Base-by-base conservation (phyloP, 2,329 filamentous ascomycete genomes). In the Hypocrella siamensis region DNA sequence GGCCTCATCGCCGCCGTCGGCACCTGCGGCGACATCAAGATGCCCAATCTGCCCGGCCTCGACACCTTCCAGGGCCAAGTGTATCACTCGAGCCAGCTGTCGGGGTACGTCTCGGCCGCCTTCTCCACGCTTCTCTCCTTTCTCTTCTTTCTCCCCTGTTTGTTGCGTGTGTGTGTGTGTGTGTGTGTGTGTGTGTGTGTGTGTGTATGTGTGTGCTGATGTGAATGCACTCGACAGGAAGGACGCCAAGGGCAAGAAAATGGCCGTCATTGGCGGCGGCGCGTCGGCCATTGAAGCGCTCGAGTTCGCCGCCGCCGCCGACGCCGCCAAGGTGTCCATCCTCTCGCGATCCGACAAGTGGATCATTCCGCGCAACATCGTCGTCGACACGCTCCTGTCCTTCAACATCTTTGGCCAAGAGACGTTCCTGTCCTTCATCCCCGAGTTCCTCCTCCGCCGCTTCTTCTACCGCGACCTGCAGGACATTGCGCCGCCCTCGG, bases 401-500 rank as follows among this genome's bases (percentile, higher is more conserved):
- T 57, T 84, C 44, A 92, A 92, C 51, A 67, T 90, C 31, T 75
- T 86, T 37, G 83, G 82, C 2, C 72, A 78, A 28, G 79, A 90
- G 51, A 90, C 79, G 0, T 49, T 68, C 1, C 54, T 90, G 14
- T 83, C 78, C 1, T 83, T 75, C 63, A 77, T 93, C 25, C 83
- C 84, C 0, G 83, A 92, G 50, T 63, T 63, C 28, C 56, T 92
- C 1, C 67, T 92, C 0, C 74, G 73, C 38, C 71, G 77, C 39
- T 68, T 88, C 58, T 92, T 92, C 60, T 92, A 92, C 49, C 71
- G 82, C 12, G 83, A 90, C 42, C 65, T 92, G 3, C 58, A 75
- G 43, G 74, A 85, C 41, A 64, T 92, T 5, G 70, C 80, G 0
- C 83, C 80, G 0, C 83, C 25, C 0, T 6, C 29, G 3, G 60